Percentiles rank a stretch among this genome's conserved stretches.
Evolutionary conservation across 441 rosid genomes (phyloP).

Genomic region (Pelargonium fulgidum): DNA sequence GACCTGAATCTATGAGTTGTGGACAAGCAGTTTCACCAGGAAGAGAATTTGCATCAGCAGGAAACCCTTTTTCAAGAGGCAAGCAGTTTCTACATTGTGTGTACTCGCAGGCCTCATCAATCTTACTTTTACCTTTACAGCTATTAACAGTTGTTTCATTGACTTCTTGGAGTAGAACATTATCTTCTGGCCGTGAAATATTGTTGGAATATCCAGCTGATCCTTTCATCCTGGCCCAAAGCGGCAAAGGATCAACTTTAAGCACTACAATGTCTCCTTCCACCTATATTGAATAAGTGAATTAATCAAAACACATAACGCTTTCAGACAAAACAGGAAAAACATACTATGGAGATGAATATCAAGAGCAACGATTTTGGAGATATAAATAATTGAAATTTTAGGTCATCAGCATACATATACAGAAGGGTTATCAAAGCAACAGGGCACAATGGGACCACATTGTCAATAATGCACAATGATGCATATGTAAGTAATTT

Average conservation of each 20-base stretch:
- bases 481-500: no score
- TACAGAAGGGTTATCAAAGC: not conserved
- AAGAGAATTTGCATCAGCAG: constrained; percentile 20
- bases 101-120: constrained; percentile 27
- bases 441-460: no score
- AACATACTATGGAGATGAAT: not conserved
- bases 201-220: constrained; percentile 32
- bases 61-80: constrained; percentile 17
- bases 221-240: constrained; percentile 87
- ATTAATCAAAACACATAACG: constrained; percentile 14
- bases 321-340: not conserved
- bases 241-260: constrained; percentile 53
- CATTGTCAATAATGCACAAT: no score
- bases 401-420: not conserved
- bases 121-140: constrained; percentile 33
- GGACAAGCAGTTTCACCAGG: constrained; percentile 21
- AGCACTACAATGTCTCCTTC: constrained; percentile 75
- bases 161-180: constrained; percentile 26
- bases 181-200: constrained; percentile 29
- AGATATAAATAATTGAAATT: not conserved
- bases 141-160: constrained; percentile 23
- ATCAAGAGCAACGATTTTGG: not conserved
- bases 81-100: constrained; percentile 20
- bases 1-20: constrained; percentile 20
- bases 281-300: constrained; percentile 38